Conservation (phyloP, 2,329 filamentous ascomycete genomes). For the Colletotrichum sp. region DNA sequence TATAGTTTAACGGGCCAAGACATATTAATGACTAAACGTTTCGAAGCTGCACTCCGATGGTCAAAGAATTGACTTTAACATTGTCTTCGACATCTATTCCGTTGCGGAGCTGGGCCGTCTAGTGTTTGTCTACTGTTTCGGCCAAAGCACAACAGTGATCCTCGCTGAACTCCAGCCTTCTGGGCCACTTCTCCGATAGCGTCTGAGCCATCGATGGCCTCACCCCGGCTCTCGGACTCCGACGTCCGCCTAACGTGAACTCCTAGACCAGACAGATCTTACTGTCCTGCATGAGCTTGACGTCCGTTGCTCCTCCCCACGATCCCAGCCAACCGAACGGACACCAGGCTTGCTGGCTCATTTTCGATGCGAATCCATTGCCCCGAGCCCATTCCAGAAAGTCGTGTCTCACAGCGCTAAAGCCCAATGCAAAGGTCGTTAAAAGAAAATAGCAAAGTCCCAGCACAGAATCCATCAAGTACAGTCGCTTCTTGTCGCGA, state of each 20-base stretch:
- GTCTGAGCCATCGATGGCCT: neutral
- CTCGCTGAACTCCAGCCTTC: neutral
- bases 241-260: neutral
- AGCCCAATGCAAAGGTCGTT: neutral
- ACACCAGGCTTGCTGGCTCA: neutral
- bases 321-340: neutral
- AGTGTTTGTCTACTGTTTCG: neutral
- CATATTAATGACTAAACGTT: slow-evolving; percentile 11
- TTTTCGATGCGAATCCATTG: neutral
- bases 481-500: neutral
- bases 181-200: neutral
- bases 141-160: neutral
- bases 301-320: neutral
- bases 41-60: neutral
- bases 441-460: neutral
- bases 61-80: neutral
- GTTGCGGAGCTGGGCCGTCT: neutral
- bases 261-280: neutral
- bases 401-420: neutral
- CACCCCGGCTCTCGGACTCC: neutral
- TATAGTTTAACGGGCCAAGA: slow-evolving; percentile 9
- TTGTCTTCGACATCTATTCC: neutral
- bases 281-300: neutral
- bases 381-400: neutral
- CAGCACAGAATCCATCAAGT: neutral